These are phyloP conservation scores for Athelia psychrophila DNA, from an alignment of 1,284 basidiomycete species.

Conservation along the genomic window DNA sequence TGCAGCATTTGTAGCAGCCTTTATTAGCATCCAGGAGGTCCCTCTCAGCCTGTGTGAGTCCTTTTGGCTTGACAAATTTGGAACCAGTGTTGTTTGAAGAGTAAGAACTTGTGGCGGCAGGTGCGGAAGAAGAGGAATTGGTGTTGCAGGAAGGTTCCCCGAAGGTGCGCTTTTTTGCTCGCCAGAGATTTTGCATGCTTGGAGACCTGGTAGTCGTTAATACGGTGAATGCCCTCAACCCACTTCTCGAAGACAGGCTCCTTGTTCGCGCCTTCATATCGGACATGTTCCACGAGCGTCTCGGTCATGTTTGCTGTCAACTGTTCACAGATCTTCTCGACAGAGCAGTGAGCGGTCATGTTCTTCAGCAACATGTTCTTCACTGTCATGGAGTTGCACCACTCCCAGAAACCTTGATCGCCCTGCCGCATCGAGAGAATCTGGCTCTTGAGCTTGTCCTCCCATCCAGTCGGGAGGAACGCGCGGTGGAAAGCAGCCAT, in stretches of 20 bases:
- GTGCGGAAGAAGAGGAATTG: too few relatives aligned
- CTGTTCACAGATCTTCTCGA: not conserved
- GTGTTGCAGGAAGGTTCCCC: not conserved
- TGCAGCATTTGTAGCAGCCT: not conserved
- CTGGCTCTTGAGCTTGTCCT: not conserved
- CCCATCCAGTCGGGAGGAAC: not conserved
- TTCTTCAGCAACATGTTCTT: not conserved
- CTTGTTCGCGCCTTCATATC: not conserved
- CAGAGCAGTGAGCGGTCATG: not conserved
- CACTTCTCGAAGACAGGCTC: not conserved
- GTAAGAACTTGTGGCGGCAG: not conserved
- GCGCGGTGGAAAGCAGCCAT: not conserved
- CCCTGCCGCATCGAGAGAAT: not conserved
- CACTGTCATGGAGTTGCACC: not conserved
- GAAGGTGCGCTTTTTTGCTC: not conserved
- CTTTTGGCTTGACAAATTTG: not conserved
- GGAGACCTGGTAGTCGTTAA: not conserved
- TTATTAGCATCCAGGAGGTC: not conserved
- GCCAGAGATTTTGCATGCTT: not conserved
- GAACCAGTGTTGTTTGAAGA: not conserved
- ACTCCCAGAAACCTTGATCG: not conserved
- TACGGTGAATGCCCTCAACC: not conserved
- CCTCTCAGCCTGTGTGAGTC: not conserved
- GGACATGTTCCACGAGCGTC: not conserved
- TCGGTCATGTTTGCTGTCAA: not conserved